Evolutionary conservation across 164 flowering plant genomes (phyloP), one percentile per base, ranked within the genome.

Genomic region (Nymphaea thermarum): DNA sequence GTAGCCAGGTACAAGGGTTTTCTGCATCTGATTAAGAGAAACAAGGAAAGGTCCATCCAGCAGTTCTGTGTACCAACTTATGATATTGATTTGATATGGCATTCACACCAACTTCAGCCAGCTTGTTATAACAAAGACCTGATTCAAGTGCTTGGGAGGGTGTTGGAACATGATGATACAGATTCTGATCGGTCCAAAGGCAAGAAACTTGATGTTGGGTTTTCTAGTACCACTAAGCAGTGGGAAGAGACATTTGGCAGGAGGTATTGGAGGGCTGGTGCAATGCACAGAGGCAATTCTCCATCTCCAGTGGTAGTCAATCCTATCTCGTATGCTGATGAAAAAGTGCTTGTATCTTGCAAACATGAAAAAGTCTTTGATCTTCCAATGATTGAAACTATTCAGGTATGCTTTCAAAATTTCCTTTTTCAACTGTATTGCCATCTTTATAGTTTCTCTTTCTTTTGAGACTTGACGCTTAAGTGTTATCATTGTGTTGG

Each of bases 21-120:
- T 79, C 82, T 95, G 63, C 84, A 95, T 75, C 72, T 90, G 65
- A 95, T 91, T 63, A 87, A 79, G 84, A 90, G 86, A 79, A 95
- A 91, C 82, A 78, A 47, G 72, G 92, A 90, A 76, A 87, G 74
- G 69, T 79, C 80, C 42, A 65, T 85, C 18, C 82, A 67, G 60
- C 75, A 82, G 51, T 90, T 90, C 70, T 86, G 86, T 75, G 99
- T 95, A 67, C 99, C 99, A 17, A 95, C 99, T 66, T 95, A 95
- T 72, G 98, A 95, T 77, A 78, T 95, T 77, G 99, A 95, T 72
- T 87, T 95, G 16, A 87, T 95, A 47, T 95, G 99, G 98, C 99
- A 95, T 71, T 74, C 96, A 15, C 99, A 95, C 70, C 98, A 91
- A 72, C 68, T 95, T 71, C 86, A 95, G 68, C 86, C 99, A 17